Evolutionary conservation across 169 alveolate genomes (phyloP), one percentile per base, ranked within the genome.

Genomic region (Eimeria maxima): DNA sequence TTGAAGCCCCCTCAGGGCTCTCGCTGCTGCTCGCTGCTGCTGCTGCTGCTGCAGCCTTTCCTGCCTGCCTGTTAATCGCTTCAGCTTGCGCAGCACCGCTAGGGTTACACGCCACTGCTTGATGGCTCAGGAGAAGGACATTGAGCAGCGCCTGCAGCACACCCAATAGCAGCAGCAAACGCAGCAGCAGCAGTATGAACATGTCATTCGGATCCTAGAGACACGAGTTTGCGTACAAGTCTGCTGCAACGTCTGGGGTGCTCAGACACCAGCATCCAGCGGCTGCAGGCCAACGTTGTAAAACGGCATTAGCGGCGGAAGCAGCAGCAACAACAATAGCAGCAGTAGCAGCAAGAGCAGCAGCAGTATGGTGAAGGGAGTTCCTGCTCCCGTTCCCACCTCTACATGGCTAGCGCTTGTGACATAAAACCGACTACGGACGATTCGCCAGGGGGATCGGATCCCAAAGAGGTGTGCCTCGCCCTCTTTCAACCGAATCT

Each of bases 391-490:
- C 24, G 47, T 24, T 11, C 63, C 18, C n/a, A 73, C 84, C 81
- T 97, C 96, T 95, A 98, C 95, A 89, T 98, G 98, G 4, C 98
- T 97, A 27, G 99, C 99, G 27, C 99, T 97, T 11, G 99, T 98
- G 20, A 98, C 99, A 96, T 98, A 98, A 97, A 97, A 98, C 38
- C 99, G 95, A 57, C 99, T 97, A 27, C 99, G 97, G 80, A 98
- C 99, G 97, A 97, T 97, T 45, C 98, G 97, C 97, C 98, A 97
- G 18, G 98, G 98, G 42, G 98, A 95, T 27, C 97, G 97, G 69
- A 98, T 97, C 81, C 99, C 99, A 94, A 97, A 80, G 45, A 97
- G 95, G 47, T 97, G 93, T n/a, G 99, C 99, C 73, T 98, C 99
- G 50, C 97, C 97, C 89, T 96, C 98, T 91, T 97, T 96, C 83